Conservation (phyloP, 345 rosid species). For the Rubroshorea leprosula region DNA sequence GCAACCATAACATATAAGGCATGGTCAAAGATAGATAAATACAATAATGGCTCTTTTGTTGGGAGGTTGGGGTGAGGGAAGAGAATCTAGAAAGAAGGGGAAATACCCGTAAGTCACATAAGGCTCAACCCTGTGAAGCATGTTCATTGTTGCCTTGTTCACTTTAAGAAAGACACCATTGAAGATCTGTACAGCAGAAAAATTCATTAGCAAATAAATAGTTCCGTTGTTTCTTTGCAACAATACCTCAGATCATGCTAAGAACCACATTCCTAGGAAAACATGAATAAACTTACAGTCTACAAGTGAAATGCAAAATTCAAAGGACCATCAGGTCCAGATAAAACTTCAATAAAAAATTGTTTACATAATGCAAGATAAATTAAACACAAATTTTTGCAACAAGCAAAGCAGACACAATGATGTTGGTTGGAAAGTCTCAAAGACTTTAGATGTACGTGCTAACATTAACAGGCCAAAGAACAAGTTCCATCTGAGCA, state of each 20-base stretch:
- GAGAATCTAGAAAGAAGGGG: not conserved
- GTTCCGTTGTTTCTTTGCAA: not conserved
- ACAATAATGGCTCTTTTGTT: not conserved
- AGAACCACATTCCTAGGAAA: not conserved
- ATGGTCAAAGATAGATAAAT: not conserved
- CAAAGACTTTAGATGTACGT: not conserved
- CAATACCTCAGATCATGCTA: not conserved
- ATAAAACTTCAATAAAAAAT: not conserved
- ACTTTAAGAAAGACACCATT: slow-evolving; percentile 88
- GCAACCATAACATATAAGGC: not conserved
- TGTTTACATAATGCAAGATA: no score
- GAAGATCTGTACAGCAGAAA: slow-evolving; percentile 45
- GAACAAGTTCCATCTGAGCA: not conserved
- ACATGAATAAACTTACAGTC: not conserved
- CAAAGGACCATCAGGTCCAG: not conserved
- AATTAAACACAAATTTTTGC: not conserved
- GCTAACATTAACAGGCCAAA: not conserved
- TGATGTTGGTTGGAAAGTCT: no score
- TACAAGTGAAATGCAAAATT: not conserved
- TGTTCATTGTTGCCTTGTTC: slow-evolving; percentile 76
- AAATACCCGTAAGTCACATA: slow-evolving; percentile 83
- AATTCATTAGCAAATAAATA: not conserved
- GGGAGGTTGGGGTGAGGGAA: not conserved
- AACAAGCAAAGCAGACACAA: no score
- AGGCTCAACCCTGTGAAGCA: slow-evolving; percentile 89